Conservation (phyloP, 495 filamentous ascomycete species). For the Trichoderma reesei region DNA sequence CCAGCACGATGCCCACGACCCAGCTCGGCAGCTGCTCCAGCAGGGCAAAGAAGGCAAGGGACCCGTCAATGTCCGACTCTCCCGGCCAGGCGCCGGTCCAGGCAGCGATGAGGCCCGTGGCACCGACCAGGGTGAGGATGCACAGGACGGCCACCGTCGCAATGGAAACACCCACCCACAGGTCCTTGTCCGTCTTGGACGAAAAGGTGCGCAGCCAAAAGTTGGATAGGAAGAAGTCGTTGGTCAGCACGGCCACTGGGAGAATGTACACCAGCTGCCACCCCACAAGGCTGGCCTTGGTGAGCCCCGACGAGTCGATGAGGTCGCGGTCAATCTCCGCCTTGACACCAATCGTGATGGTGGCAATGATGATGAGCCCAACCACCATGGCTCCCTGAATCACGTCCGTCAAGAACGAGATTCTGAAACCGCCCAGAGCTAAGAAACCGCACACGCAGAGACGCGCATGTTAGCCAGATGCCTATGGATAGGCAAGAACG, state of each 20-base stretch:
- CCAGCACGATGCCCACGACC: conserved; percentile 64
- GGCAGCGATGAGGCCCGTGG: conserved; percentile 57
- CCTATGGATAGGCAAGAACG: background rate
- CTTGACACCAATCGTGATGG: conserved; percentile 61
- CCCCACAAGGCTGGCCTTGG: conserved; percentile 51
- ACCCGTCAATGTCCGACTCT: conserved; percentile 42
- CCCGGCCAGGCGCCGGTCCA: conserved; percentile 59
- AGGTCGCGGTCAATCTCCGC: conserved; percentile 56
- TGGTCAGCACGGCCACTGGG: conserved; percentile 63
- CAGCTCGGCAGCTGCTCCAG: conserved; percentile 59
- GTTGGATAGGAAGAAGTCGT: conserved; percentile 67
- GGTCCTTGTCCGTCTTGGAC: conserved; percentile 62
- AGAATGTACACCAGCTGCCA: conserved; percentile 75
- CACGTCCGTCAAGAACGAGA: conserved; percentile 71
- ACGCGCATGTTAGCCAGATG: conserved; percentile 13
- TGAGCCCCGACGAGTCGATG: conserved; percentile 51
- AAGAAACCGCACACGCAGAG: background rate
- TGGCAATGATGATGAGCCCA: conserved; percentile 55
- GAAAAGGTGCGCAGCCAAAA: conserved; percentile 81
- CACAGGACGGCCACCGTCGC: conserved; percentile 51
- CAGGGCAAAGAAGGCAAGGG: conserved; percentile 61
- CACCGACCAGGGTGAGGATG: conserved; percentile 57
- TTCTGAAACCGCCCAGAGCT: conserved; percentile 66
- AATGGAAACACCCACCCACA: conserved; percentile 58
- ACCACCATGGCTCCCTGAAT: conserved; percentile 67